Base-by-base conservation (phyloP, 1,284 basidiomycete species). In the Cryptococcus hybrid region DNA sequence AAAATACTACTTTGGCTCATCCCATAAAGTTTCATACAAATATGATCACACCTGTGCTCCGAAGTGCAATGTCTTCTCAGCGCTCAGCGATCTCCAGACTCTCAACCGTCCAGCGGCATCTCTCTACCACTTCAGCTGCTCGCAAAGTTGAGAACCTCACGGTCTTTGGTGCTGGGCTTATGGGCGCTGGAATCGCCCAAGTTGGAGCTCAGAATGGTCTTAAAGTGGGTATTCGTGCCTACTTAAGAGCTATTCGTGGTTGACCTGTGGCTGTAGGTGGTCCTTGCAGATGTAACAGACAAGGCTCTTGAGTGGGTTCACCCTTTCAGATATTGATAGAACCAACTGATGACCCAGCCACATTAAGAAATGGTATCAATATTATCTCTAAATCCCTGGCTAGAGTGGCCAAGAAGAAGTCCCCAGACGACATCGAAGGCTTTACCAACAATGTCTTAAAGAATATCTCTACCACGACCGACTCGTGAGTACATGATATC, bases 341-440 rank as follows among this genome's bases (percentile, higher is more conserved):
- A 46, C 15, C 24, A 36, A 15, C n/a, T 34, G 35, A 9, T 37
- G 9, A 36, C 11, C 47, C 35, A n/a, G n/a, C 30, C 34, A 47
- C 5, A 37, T 53, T 45, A 71, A 77, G 82, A 53, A 83, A 83
- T 66, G 82, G 82, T 34, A 69, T 80, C 46, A 74, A 67, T 47
- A 84, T 83, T 74, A 84, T 84, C 66, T 66, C 73, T 59, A 83
- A 82, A 65, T 83, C 82, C 8, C 74, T 84, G 24, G 67, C 72
- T 1, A 77, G 83, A 38, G 77, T 84, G 55, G 82, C 79, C 61
- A 83, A 83, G 69, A 79, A 80, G 58, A 66, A 74, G 60, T 74
- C 77, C 51, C 80, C 82, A 43, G 74, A 80, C 52, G 74, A 78
- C 50, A 66, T 80, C 7, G 77, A 80, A 55, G 74, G 71, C 2